Conservation (phyloP, 257 asterid genomes). For the Jacaranda copaia region DNA sequence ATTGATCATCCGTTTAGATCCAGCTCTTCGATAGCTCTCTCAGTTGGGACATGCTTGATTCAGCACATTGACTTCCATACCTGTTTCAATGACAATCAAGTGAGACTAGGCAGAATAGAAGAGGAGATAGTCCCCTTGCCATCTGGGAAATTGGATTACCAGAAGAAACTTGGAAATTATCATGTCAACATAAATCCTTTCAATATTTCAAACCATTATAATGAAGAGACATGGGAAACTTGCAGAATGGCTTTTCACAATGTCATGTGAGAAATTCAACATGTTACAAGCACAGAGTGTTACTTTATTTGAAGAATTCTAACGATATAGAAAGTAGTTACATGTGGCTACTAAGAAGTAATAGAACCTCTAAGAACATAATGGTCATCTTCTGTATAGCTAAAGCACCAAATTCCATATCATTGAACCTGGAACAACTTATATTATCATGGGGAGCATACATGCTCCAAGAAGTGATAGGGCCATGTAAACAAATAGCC, state of each 20-base stretch:
- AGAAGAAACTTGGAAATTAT: too few relatives aligned
- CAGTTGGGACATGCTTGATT: constrained; percentile 90
- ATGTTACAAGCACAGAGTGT: too few relatives aligned
- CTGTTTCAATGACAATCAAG: constrained; percentile 48
- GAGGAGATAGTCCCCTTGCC: background rate
- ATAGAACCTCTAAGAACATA: background rate
- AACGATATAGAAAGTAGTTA: too few relatives aligned
- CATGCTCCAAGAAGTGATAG: too few relatives aligned
- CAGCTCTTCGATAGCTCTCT: constrained; percentile 93
- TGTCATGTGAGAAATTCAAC: too few relatives aligned
- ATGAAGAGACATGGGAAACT: too few relatives aligned
- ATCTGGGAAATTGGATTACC: too few relatives aligned
- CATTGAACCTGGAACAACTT: background rate
- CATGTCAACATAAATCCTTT: too few relatives aligned
- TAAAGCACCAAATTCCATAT: background rate
- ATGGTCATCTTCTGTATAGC: background rate
- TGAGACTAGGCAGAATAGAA: background rate
- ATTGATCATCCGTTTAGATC: constrained; percentile 95
- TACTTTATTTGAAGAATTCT: too few relatives aligned
- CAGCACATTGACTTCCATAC: constrained; percentile 94
- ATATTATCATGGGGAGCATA: too few relatives aligned
- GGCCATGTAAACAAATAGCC: too few relatives aligned
- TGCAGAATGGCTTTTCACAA: too few relatives aligned
- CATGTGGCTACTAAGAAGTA: background rate
- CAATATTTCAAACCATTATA: background rate